Percentiles rank a stretch among this genome's conserved stretches.
Conservation (phyloP, 2,329 filamentous ascomycete species). For the Chrysoporthe cubensis region DNA sequence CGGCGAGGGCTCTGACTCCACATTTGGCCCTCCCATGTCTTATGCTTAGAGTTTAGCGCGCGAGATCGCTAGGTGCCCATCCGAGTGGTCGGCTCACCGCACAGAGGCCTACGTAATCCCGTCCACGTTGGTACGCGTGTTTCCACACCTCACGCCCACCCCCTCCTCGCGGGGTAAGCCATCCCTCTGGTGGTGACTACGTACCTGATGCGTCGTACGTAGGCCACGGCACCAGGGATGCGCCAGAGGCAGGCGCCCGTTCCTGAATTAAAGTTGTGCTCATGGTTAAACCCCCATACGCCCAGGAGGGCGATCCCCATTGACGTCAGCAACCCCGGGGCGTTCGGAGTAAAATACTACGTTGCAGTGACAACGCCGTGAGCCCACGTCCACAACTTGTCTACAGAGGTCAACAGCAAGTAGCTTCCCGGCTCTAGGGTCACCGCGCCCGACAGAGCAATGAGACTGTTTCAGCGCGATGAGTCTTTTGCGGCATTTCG, state of each 20-base stretch:
- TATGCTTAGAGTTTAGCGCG: conserved; percentile 17
- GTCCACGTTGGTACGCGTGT: conserved; percentile 15
- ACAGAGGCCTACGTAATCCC: conserved; percentile 11
- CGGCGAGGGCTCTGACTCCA: background rate
- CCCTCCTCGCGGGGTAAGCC: no score
- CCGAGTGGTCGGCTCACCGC: conserved; percentile 12
- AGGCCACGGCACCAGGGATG: background rate
- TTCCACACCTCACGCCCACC: background rate
- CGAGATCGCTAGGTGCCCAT: conserved; percentile 7
- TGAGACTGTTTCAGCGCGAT: background rate
- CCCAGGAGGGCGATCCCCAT: background rate
- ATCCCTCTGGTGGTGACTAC: no score
- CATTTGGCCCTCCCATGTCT: background rate
- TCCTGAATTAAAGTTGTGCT: conserved; percentile 5
- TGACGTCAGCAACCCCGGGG: conserved; percentile 6
- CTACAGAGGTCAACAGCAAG: background rate
- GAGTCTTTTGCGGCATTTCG: conserved; percentile 6
- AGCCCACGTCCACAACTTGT: background rate
- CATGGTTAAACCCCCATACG: background rate
- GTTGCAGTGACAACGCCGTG: background rate
- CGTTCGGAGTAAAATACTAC: conserved; percentile 1
- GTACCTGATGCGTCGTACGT: background rate
- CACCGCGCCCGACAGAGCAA: no score
- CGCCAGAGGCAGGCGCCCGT: no score
- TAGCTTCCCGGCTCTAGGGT: background rate